Evolutionary conservation across 2,329 filamentous ascomycete genomes (phyloP), one percentile per base, ranked within the genome.

Genomic region (Lachnellula cervina): DNA sequence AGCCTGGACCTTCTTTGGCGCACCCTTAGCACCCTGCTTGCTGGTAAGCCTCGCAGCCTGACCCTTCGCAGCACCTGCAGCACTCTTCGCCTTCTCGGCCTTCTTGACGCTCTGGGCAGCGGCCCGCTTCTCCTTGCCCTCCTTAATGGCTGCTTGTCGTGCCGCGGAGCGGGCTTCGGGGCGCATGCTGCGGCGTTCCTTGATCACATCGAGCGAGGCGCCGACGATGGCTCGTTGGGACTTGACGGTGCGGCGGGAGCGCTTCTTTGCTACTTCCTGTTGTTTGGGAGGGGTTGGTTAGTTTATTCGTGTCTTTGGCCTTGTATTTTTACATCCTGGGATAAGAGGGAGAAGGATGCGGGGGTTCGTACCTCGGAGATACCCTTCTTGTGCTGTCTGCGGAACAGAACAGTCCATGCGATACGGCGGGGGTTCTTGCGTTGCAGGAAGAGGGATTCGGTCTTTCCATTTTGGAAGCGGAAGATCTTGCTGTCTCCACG

Each of bases 351-450:
- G 42, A 17, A 47, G 14, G 53, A 59, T 52, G 52, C 34, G 55
- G 42, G 25, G 48, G 14, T 52, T 77, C 88, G 81, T 88, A 97
- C 94, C 92, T 99, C 94, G 84, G 93, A 96, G 81, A 97, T 95
- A 88, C 94, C 94, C 91, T 99, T 99, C 85, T 92, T 94, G 88
- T 97, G 93, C 82, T 96, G 90, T 80, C 93, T 89, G 78, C 94
- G 88, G 90, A 90, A 99, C 66, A 99, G 89, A 72, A 92, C 87
- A 69, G 94, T 99, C 94, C 94, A 99, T 70, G 93, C 87, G 79
- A 99, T 97, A 77, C 93, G 91, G 79, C 94, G 93, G 77, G 94
- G 94, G 87, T 99, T 99, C 90, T 99, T 99, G 85, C 94, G 93
- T 86, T 99, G 94, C 71, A 97, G 90, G 87, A 99, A 99, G 69